Conservation (phyloP, 2,329 filamentous ascomycete species). For the Mariannaea elegans region DNA sequence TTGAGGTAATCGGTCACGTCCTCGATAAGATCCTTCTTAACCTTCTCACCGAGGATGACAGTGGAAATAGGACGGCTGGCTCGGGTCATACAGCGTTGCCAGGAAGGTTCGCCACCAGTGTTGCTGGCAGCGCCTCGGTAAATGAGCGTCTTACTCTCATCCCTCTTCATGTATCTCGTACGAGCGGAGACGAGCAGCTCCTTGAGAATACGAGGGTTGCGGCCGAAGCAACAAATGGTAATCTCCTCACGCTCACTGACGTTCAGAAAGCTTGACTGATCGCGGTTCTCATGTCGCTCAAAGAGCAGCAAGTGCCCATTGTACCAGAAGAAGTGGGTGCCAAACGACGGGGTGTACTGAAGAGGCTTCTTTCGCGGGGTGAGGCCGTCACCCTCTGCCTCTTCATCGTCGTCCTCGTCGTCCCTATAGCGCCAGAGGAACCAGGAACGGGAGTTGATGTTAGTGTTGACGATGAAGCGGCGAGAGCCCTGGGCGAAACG, state of each 20-base stretch:
- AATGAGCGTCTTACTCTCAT: constrained; percentile 71
- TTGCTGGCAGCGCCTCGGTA: constrained; percentile 64
- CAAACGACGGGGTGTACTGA: constrained; percentile 73
- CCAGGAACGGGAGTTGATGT: constrained; percentile 62
- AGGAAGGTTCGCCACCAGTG: constrained; percentile 55
- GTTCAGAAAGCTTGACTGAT: constrained; percentile 50
- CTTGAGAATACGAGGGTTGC: constrained; percentile 68
- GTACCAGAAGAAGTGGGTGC: constrained; percentile 76
- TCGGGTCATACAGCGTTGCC: constrained; percentile 71
- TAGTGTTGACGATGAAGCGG: constrained; percentile 72
- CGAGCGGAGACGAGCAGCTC: constrained; percentile 69
- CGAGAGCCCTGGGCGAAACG: constrained; percentile 67
- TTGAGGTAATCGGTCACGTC: constrained; percentile 72
- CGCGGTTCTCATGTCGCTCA: constrained; percentile 58
- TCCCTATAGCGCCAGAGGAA: constrained; percentile 56
- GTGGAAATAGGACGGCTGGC: constrained; percentile 70
- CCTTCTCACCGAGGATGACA: constrained; percentile 69
- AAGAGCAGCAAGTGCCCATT: constrained; percentile 66
- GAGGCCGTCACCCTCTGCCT: constrained; percentile 43
- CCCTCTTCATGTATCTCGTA: constrained; percentile 62
- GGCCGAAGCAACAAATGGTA: constrained; percentile 68
- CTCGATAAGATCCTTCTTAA: constrained; percentile 66
- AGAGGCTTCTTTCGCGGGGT: constrained; percentile 56
- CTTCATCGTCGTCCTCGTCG: constrained; percentile 57
- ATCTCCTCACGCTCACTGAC: constrained; percentile 67